Evolutionary conservation across 108 stramenopile species (phyloP).

Genomic region (Aurantiochytrium sp.): DNA sequence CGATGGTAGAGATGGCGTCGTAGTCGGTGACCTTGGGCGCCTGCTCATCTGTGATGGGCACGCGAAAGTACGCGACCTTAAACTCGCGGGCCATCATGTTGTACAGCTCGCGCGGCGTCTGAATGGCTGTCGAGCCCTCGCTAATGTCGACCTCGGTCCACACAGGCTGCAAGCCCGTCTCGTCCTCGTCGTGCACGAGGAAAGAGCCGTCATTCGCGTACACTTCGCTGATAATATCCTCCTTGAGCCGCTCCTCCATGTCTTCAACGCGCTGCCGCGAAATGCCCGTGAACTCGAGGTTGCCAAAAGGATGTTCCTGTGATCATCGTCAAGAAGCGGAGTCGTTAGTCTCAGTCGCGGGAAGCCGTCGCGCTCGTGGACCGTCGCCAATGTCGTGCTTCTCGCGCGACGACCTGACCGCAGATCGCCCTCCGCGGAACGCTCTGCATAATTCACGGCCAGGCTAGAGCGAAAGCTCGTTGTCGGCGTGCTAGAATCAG

Average conservation of each 20-base stretch:
- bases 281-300: background rate
- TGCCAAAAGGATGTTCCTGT: conserved; percentile 18
- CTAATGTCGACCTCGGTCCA: conserved; percentile 9
- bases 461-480: no score
- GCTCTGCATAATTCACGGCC: no score
- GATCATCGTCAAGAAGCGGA: no score
- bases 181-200: conserved; percentile 23
- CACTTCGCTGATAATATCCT: background rate
- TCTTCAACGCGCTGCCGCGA: background rate
- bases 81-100: conserved; percentile 5
- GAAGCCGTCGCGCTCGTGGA: no score
- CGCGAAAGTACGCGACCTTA: background rate
- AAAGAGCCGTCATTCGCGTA: background rate
- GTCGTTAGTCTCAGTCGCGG: no score
- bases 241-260: conserved; percentile 26
- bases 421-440: no score
- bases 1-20: background rate
- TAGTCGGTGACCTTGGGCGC: conserved; percentile 15
- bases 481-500: no score
- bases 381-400: no score
- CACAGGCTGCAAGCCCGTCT: conserved; percentile 1
- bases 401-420: no score
- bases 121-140: background rate
- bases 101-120: conserved; percentile 23
- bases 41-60: conserved; percentile 22